Base-by-base conservation (phyloP, 495 filamentous ascomycete species). In the Hypomontagnella submonticulosa region DNA sequence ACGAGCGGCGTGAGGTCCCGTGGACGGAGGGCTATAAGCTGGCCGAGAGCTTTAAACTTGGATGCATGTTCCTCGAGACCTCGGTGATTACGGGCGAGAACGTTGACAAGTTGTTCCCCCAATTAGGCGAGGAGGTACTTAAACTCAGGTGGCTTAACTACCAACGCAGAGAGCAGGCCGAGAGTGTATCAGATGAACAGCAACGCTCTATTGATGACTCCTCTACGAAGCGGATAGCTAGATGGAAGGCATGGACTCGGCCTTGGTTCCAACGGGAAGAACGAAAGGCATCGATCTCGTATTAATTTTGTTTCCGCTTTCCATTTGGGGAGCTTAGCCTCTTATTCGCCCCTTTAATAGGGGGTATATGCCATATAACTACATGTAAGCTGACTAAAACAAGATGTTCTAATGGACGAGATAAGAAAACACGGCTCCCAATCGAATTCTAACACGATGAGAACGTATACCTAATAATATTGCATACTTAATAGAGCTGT, bases 81-180 rank as follows among this genome's bases (percentile, higher is more conserved):
- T 79, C 76, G 23, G 76, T 76, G 10, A 73, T 67, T 43, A 77
- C 73, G 5, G 79, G 79, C 15, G 72, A 74, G 18, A 75, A 76
- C 33, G 66, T 80, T 19, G 66, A 71, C 15, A 34, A 42, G 11
- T 27, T 79, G 10, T 80, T 80, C 40, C 49, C 63, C 5, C 44
- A 55, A 23, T 18, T 80, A 0, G 76, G 69, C 4, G 61, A 51
- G 30, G 75, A 80, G 38, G 58, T 76, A 10, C 57, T 81, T 8
- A 60, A 64, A 41, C 41, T 67, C 13, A 61, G 65, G 36, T 63
- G 49, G 54, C 50, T 71, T 36, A 48, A 52, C 19, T 52, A 64
- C 56, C 70, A 77, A 60, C 53, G 65, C 19, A 59, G 55, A 49
- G 67, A 69, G 20, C 48, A 68, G 15, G 51, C 48, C 1, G 67